Evolutionary conservation across 768 basidiomycete species (phyloP).

Genomic region (Collybia nuda): DNA sequence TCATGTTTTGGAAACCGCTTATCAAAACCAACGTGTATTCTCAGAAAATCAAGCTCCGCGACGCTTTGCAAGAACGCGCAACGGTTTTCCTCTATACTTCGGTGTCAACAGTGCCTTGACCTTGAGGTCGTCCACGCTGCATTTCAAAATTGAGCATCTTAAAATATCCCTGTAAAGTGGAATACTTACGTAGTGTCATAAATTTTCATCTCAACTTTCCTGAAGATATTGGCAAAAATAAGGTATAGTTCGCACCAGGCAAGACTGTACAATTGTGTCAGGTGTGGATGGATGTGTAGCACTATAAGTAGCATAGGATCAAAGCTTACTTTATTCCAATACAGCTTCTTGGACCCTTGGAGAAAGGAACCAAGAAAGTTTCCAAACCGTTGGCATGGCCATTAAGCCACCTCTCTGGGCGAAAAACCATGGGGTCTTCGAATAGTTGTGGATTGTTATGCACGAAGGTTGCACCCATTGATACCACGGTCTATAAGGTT

Average conservation of each 20-base stretch:
- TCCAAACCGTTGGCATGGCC: slow-evolving; percentile 33
- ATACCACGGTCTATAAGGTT: slow-evolving; percentile 34
- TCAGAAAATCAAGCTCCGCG: too few species aligned
- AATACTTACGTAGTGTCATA: neutral
- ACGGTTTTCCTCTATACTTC: neutral
- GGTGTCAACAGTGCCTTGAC: neutral
- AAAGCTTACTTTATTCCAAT: slow-evolving; percentile 40
- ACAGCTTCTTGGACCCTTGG: slow-evolving; percentile 43
- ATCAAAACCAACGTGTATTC: too few species aligned
- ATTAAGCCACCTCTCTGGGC: slow-evolving; percentile 42
- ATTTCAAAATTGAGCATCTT: too few species aligned
- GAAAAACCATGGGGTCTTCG: slow-evolving; percentile 35
- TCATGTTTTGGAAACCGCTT: too few species aligned
- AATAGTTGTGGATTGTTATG: slow-evolving; percentile 40
- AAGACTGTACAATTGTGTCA: neutral
- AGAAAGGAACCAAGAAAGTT: slow-evolving; percentile 40
- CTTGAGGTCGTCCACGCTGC: neutral
- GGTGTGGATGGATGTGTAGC: neutral
- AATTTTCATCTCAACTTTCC: neutral
- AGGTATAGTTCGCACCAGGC: neutral
- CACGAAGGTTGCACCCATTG: slow-evolving; percentile 36
- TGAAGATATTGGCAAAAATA: neutral
- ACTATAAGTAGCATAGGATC: too few species aligned
- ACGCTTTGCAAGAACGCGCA: neutral
- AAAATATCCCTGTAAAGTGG: too few species aligned